phyloP scores from a whole-genome alignment of 352 stramenopile species.

The Pythium coloratum region DNA sequence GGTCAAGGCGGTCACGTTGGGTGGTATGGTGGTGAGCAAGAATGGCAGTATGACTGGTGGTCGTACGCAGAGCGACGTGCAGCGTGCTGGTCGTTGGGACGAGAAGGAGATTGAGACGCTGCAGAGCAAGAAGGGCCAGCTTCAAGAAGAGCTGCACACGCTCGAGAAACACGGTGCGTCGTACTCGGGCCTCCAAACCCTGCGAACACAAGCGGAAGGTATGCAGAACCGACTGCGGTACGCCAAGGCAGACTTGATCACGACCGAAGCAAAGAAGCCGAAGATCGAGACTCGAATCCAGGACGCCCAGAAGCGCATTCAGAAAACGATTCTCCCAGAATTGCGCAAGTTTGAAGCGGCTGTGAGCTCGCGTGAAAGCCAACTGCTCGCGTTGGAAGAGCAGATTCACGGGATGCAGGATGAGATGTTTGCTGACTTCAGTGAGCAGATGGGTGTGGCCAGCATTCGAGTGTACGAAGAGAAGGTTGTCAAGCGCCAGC shows the following conservation, averaged over 20 bases:
- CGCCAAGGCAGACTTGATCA: conserved; percentile 71
- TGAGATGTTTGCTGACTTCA: conserved; percentile 87
- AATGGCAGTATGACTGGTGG: conserved; percentile 98
- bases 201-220: conserved; percentile 69
- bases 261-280: conserved; percentile 68
- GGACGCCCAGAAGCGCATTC: conserved; percentile 51
- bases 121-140: conserved; percentile 79
- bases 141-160: conserved; percentile 67
- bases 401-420: conserved; percentile 79
- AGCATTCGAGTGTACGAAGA: conserved; percentile 93
- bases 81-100: conserved; percentile 89
- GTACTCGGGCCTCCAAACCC: conserved; percentile 61
- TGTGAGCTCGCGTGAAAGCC: conserved; percentile 44
- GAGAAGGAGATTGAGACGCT: conserved; percentile 90
- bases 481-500: conserved; percentile 87
- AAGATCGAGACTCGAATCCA: conserved; percentile 64
- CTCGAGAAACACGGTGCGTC: conserved; percentile 72
- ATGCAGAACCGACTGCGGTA: conserved; percentile 73
- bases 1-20: conserved; percentile 91
- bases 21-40: conserved; percentile 96
- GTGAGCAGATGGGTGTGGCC: conserved; percentile 64
- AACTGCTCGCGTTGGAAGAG: conserved; percentile 48
- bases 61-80: conserved; percentile 81
- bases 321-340: conserved; percentile 58
- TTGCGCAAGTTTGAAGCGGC: conserved; percentile 59